Evolutionary conservation across 2,329 filamentous ascomycete species (phyloP).

Genomic region (Fusarium sp.): DNA sequence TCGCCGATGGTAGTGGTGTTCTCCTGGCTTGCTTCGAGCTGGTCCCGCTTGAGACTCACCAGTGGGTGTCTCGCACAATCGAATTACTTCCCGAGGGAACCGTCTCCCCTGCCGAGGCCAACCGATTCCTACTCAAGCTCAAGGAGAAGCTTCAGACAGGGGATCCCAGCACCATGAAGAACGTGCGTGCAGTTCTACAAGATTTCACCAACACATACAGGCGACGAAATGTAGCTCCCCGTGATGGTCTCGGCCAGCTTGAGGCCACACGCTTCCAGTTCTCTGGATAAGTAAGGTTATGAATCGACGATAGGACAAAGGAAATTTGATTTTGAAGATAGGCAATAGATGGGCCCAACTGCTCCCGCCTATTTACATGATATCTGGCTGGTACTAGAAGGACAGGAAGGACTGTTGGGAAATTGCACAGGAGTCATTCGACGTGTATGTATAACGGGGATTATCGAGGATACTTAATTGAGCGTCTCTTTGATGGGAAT

Average conservation of each 20-base stretch:
- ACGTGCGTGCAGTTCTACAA: constrained; percentile 86
- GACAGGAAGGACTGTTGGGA: constrained; percentile 12
- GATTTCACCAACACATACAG: constrained; percentile 98
- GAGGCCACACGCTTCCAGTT: constrained; percentile 92
- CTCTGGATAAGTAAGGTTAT: constrained; percentile 47
- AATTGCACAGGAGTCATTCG: constrained; percentile 21
- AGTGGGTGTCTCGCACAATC: constrained; percentile 87
- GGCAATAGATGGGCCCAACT: not conserved
- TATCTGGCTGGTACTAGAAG: constrained; percentile 15
- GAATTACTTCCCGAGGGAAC: constrained; percentile 85
- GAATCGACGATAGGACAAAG: not conserved
- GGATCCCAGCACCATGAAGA: constrained; percentile 70
- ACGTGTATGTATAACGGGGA: constrained; percentile 33
- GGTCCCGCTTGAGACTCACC: constrained; percentile 79
- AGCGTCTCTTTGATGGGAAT: constrained; percentile 33
- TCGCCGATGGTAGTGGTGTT: constrained; percentile 93
- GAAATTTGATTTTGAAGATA: not conserved
- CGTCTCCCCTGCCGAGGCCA: constrained; percentile 81
- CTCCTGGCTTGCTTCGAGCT: constrained; percentile 89
- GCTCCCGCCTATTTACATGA: constrained; percentile 6
- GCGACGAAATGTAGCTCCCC: constrained; percentile 91
- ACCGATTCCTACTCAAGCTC: constrained; percentile 83
- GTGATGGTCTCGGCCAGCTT: constrained; percentile 87
- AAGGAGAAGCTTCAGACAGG: constrained; percentile 78
- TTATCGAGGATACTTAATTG: constrained; percentile 40